Evolutionary conservation across 495 filamentous ascomycete genomes (phyloP).

Genomic region (Penicillium atrosanguineum): DNA sequence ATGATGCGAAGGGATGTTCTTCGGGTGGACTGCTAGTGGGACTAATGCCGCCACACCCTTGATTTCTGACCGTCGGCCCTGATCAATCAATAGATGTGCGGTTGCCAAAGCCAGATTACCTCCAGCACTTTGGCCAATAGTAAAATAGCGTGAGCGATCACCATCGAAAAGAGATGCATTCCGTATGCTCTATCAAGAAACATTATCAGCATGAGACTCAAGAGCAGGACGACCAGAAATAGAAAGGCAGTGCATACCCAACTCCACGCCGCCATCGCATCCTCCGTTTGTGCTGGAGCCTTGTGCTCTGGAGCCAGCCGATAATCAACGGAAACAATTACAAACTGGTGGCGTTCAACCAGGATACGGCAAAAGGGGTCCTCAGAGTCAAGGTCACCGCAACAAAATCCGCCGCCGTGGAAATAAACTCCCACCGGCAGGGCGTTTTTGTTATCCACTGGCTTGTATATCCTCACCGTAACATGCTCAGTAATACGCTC

Average conservation of each 20-base stretch:
- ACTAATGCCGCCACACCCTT: neutral
- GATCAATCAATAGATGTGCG: neutral
- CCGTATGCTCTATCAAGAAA: too few species aligned
- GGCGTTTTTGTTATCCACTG: too few species aligned
- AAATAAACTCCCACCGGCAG: neutral
- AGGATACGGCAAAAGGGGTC: constrained; percentile 25
- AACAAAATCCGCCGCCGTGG: neutral
- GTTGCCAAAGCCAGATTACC: constrained; percentile 24
- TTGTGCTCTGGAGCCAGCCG: constrained; percentile 25
- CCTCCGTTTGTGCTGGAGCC: constrained; percentile 23
- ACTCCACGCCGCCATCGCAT: constrained; percentile 14
- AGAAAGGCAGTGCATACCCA: too few species aligned
- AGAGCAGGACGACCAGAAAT: too few species aligned
- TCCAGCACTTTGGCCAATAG: constrained; percentile 25
- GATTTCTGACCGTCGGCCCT: neutral
- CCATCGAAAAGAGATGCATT: constrained; percentile 22
- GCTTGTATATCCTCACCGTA: neutral
- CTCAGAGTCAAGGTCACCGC: constrained; percentile 1
- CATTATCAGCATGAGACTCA: too few species aligned
- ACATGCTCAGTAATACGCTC: neutral
- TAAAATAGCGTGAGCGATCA: constrained; percentile 18
- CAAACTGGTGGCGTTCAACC: constrained; percentile 15
- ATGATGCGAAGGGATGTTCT: neutral
- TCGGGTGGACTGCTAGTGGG: neutral
- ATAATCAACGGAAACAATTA: constrained; percentile 30